Base-by-base conservation (phyloP, 2,329 filamentous ascomycete species). In the Ophiostoma perfectum region DNA sequence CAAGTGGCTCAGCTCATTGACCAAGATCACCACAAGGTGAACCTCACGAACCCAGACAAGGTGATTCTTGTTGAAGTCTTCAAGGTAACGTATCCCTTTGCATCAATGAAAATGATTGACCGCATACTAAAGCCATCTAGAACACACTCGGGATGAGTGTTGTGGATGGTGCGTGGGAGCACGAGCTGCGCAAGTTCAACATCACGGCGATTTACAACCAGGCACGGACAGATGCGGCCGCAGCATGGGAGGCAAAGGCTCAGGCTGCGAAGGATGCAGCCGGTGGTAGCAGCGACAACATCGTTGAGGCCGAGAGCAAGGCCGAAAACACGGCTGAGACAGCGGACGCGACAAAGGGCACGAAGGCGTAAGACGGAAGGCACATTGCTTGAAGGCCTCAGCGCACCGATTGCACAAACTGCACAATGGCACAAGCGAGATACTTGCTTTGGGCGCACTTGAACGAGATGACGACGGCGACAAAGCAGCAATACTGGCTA, bases 31-130 rank as follows among this genome's bases (percentile, higher is more conserved):
- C 91, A 95, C 78, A 90, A 88, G 74, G 92, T 95, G 69, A 87
- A 93, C 74, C 83, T 96, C n/a, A 85, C 83, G 64, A 84, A 83
- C n/a, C 90, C 91, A 45, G 90, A 94, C 78, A 86, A 91, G 75
- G 86, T 93, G 44, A 89, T 95, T 73, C 79, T 94, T 70, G 86
- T 95, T 68, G 91, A 95, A 74, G 84, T 95, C 68, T 94, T 90
- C 77, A 88, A 62, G 27, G 27, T 27, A 27, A 27, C 27, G 27
- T 27, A 27, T 1, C 27, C 27, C 27, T 27, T 27, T 27, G 27
- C 27, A 27, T 27, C 27, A 1, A 2, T 27, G 27, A 27, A 1
- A 1, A 27, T 27, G 27, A 27, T 27, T 27, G 27, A 27, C 27
- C 27, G 27, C 27, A 27, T 27, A 27, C 27, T 27, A 27, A 27